These are phyloP conservation scores for Geotrichum phurueaensis DNA, from an alignment of 1,139 yeast genomes.

Conservation along the genomic window DNA sequence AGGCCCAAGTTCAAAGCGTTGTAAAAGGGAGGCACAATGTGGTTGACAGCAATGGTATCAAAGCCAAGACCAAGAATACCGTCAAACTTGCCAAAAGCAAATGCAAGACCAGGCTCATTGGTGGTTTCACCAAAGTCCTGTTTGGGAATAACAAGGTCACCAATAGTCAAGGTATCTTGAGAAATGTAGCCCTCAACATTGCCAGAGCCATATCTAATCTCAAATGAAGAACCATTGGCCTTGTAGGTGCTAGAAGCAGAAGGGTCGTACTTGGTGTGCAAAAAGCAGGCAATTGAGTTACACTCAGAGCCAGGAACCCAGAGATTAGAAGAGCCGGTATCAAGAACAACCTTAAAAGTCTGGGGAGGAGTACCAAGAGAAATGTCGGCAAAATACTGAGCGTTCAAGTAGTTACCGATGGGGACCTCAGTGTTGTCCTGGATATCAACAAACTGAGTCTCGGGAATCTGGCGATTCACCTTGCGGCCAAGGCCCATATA, in stretches of 20 bases:
- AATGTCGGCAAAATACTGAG: constrained; percentile 90
- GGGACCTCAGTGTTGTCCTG: constrained; percentile 62
- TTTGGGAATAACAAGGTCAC: constrained; percentile 74
- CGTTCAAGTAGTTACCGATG: constrained; percentile 84
- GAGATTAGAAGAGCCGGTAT: constrained; percentile 92
- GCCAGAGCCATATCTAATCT: constrained; percentile 89
- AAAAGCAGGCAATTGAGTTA: constrained; percentile 87
- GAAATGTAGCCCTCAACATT: constrained; percentile 87
- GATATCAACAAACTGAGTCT: constrained; percentile 30
- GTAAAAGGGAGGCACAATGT: constrained; percentile 88
- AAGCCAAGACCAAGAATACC: constrained; percentile 95
- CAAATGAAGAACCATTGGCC: constrained; percentile 77
- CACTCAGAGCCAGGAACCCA: constrained; percentile 94
- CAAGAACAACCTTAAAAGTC: constrained; percentile 66
- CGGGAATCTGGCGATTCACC: constrained; percentile 16
- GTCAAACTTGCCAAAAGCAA: constrained; percentile 96
- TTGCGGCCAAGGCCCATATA: constrained; percentile 54
- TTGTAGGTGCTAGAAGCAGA: constrained; percentile 70
- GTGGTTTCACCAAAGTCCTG: constrained; percentile 98
- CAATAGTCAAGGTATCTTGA: constrained; percentile 70
- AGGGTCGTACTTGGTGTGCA: constrained; percentile 87
- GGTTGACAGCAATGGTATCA: constrained; percentile 80
- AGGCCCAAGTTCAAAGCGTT: constrained; percentile 78
- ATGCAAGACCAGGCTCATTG: constrained; percentile 92
- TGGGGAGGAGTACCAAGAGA: constrained; percentile 90